phyloP scores from a whole-genome alignment of 176 grass and related monocot species.

The Rhynchospora breviuscula region DNA sequence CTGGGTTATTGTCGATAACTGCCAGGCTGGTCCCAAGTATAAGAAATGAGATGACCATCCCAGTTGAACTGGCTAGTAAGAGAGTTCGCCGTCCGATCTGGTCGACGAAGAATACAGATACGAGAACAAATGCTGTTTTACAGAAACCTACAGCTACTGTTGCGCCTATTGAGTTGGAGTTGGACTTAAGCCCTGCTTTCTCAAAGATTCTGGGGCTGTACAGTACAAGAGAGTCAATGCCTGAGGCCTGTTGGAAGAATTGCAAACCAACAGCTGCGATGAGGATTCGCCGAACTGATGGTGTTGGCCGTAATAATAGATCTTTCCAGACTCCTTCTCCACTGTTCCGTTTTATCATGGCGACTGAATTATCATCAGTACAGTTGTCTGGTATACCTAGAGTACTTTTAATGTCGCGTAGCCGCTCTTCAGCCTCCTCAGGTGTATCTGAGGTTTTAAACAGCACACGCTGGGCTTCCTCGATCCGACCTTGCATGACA shows the following conservation, averaged over 20 bases:
- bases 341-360: slow-evolving; percentile 3
- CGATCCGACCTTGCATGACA: slow-evolving; percentile 79
- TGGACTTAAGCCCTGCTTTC: slow-evolving; percentile 51
- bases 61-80: slow-evolving; percentile 62
- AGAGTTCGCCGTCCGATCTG: slow-evolving; percentile 68
- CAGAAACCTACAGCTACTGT: slow-evolving; percentile 74
- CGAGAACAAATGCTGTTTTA: slow-evolving; percentile 74
- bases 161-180: slow-evolving; percentile 45
- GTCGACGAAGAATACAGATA: slow-evolving; percentile 71
- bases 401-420: slow-evolving; percentile 54
- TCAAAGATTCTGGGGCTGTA: slow-evolving; percentile 75
- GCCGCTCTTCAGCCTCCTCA: slow-evolving; percentile 54
- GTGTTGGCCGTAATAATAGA: slow-evolving; percentile 50
- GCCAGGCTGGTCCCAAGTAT: slow-evolving; percentile 41
- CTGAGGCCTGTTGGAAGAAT: slow-evolving; percentile 92
- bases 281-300: slow-evolving; percentile 61
- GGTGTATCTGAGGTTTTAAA: slow-evolving; percentile 48
- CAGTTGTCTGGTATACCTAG: slow-evolving; percentile 48
- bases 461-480: slow-evolving; percentile 55
- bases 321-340: slow-evolving; percentile 57
- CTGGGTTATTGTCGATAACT: slow-evolving; percentile 35
- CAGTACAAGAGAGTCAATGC: slow-evolving; percentile 82
- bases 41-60: slow-evolving; percentile 70
- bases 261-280: slow-evolving; percentile 57
- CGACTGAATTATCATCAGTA: slow-evolving; percentile 22